These are phyloP conservation scores for Epichloe coenophiala DNA, from an alignment of 2,329 filamentous ascomycete genomes.

Conservation along the genomic window DNA sequence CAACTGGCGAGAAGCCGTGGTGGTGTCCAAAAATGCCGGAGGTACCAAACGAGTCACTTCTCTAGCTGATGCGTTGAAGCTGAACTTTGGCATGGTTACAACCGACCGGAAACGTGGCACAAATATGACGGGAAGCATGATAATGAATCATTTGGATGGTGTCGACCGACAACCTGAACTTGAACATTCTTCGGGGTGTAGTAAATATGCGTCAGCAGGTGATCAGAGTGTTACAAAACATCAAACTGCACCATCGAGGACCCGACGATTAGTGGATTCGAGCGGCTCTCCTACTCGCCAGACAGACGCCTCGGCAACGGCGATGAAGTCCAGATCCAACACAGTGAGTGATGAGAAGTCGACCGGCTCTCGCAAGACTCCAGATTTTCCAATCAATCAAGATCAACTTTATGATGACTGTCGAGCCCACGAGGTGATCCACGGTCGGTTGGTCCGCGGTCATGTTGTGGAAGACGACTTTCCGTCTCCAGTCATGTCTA, in stretches of 20 bases:
- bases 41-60: slow-evolving; percentile 96
- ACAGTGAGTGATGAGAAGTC: slow-evolving; percentile 8
- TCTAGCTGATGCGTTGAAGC: slow-evolving; percentile 84
- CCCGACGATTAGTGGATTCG: slow-evolving; percentile 22
- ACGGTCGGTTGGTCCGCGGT: slow-evolving; percentile 79
- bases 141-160: slow-evolving; percentile 55
- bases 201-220: slow-evolving; percentile 9
- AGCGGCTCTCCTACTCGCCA: slow-evolving; percentile 29
- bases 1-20: slow-evolving; percentile 81
- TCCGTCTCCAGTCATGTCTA: slow-evolving; percentile 61
- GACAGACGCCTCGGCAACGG: slow-evolving; percentile 4
- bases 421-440: slow-evolving; percentile 78
- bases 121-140: slow-evolving; percentile 66
- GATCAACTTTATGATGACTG: slow-evolving; percentile 57
- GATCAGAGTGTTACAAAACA: slow-evolving; percentile 10
- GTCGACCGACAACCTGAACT: slow-evolving; percentile 33
- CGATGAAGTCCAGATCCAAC: slow-evolving; percentile 5
- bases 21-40: slow-evolving; percentile 95
- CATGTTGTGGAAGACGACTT: slow-evolving; percentile 94
- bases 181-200: slow-evolving; percentile 17
- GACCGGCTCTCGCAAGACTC: slow-evolving; percentile 14
- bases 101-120: slow-evolving; percentile 60
- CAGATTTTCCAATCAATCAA: slow-evolving; percentile 18
- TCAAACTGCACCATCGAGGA: slow-evolving; percentile 8
- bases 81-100: slow-evolving; percentile 95